Base-by-base conservation (phyloP, 768 basidiomycete genomes). In the Xerocomus spinulosus region DNA sequence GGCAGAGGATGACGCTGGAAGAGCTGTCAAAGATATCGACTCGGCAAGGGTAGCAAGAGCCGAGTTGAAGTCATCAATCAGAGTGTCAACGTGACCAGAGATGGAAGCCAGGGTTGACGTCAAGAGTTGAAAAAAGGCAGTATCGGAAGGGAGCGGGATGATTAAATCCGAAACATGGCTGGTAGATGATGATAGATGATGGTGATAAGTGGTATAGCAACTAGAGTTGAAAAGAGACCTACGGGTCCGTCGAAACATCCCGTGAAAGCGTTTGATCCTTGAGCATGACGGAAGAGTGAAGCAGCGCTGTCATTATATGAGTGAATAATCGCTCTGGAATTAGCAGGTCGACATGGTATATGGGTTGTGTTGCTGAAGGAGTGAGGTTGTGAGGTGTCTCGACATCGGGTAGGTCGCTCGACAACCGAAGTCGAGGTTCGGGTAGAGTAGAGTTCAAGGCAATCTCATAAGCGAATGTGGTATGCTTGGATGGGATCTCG, bases 91-190 rank as follows among this genome's bases (percentile, higher is more conserved):
- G 69, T 86, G 71, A 12, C 62, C 61, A 17, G 75, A 72, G 20
- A 84, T 77, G 0, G 79, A 73, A 36, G 81, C 74, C 10, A 87
- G 67, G 5, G 81, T 75, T 0, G 75, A 73, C 1, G 77, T 78
- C 42, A 96, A 77, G 23, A 89, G 75, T 18, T 80, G 74, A 65
- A 92, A 88, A 70, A 97, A 96, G 3, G 80, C 79, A 12, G 78
- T 72, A 59, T 94, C 92, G 28, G 87, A 82, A n/a, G 76, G 73
- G 6, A 96, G 79, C 3, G 88, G 85, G 29, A 95, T 84, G 43
- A 89, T 74, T 7, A 92, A 62, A 57, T 92, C 85, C 8, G 69
- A 58, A 14, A 42, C 24, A 28, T 30, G 38, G 44, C 45, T 42
- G 10, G 51, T 57, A 21, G 15, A 34, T 1, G 17, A 29, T 42